These are phyloP conservation scores for Pontederia paniculata DNA, from an alignment of 176 grass and related monocot species.

Conservation along the genomic window DNA sequence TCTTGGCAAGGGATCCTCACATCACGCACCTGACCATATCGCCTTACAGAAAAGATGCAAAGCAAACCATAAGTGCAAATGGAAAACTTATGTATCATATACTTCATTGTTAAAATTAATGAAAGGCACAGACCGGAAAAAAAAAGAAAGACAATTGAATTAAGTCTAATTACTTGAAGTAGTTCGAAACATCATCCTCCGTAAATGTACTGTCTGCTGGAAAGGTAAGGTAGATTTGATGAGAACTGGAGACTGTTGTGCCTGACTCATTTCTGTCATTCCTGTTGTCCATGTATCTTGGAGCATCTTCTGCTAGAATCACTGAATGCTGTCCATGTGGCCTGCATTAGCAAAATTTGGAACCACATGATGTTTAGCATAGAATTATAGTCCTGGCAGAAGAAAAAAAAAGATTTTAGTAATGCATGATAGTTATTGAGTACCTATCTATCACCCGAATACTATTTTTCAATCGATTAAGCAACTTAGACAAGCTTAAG, in stretches of 20 bases:
- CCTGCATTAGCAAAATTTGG: too few relatives aligned
- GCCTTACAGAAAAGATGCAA: constrained; percentile 21
- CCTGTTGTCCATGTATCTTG: constrained; percentile 42
- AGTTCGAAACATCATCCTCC: constrained; percentile 57
- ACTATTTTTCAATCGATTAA: constrained; percentile 50
- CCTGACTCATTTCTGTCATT: constrained; percentile 28
- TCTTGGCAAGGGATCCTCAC: constrained; percentile 87
- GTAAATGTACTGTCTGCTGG: constrained; percentile 69
- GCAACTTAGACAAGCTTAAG: constrained; percentile 75
- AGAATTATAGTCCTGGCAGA: too few relatives aligned
- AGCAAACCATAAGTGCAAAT: too few relatives aligned
- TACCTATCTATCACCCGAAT: constrained; percentile 70
- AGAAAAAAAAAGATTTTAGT: too few relatives aligned
- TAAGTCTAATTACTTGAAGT: constrained; percentile 43
- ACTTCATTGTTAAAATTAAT: too few relatives aligned
- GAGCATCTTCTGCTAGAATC: constrained; percentile 57
- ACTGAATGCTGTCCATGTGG: constrained; percentile 83
- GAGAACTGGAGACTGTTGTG: constrained; percentile 29
- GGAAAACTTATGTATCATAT: too few relatives aligned
- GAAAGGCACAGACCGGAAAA: too few relatives aligned
- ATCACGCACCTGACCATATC: constrained; percentile 55
- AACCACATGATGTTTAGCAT: too few relatives aligned
- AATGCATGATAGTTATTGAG: too few relatives aligned
- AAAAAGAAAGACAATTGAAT: too few relatives aligned
- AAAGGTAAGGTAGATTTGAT: constrained; percentile 94